Evolutionary conservation across 2,329 filamentous ascomycete genomes (phyloP), one percentile per base, ranked within the genome.

Genomic region (Sporothrix pallida): DNA sequence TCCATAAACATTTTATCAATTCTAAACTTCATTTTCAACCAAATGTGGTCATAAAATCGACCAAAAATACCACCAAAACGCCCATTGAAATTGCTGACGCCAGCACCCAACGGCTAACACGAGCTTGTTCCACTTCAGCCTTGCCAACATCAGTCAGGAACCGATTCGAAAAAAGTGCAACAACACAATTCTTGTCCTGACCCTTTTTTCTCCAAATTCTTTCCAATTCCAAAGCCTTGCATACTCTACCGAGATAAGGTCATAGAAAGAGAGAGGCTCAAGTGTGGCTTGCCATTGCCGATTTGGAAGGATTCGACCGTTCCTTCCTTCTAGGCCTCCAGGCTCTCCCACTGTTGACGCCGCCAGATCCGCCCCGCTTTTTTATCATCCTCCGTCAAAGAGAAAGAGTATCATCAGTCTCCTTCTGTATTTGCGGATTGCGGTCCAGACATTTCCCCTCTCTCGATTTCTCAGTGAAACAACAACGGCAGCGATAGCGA

Each of bases 251-350:
- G 31, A 37, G 31, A 37, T 37, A 37, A 37, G 31, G 23, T 26
- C 23, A 26, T 26, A 26, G 23, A 26, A 37, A 7, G 31, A 5
- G 7, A 37, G 31, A 37, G 31, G 31, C 4, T 12, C n/a, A 23
- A 56, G 42, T 67, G 62, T 67, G 62, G 42, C 62, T 67, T 67
- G 62, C 42, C 62, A 48, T n/a, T 67, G 62, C 42, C 42, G 46
- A 4, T 20, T 26, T 67, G 8, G 20, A 23, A 13, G 10, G 42
- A 67, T 26, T 46, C 6, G 42, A 13, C 10, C 13, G 62, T 31
- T 68, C 65, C 65, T 68, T 31, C 65, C 65, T 50, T 50, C 23
- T 68, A 50, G 65, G 65, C 65, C 46, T 37, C 37, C 23, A 37
- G 58, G 26, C 26, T 26, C 10, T 62, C 44, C 31, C 20, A 37